phyloP scores from a whole-genome alignment of 2,329 filamentous ascomycete genomes.

The Neocatenulostroma microsporum region DNA sequence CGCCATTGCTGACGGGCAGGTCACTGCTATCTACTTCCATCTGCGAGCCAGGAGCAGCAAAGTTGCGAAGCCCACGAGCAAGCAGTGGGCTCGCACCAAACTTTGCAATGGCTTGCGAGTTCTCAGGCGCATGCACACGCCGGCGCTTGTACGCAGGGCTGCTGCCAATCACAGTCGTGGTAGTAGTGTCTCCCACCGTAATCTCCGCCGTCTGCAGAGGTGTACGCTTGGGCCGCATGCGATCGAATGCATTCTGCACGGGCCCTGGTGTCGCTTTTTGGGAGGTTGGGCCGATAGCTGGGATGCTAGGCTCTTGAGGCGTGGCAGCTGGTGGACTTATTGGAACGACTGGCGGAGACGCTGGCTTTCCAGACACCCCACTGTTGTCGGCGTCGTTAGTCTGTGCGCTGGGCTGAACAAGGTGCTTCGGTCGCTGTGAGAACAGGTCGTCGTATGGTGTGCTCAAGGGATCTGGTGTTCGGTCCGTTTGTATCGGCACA shows the following conservation, averaged over 20 bases:
- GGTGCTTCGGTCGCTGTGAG: slow-evolving; percentile 19
- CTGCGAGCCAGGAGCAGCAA: slow-evolving; percentile 49
- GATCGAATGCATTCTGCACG: slow-evolving; percentile 55
- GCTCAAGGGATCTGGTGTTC: slow-evolving; percentile 20
- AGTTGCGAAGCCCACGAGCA: slow-evolving; percentile 42
- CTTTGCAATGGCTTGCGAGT: slow-evolving; percentile 36
- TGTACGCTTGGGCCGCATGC: slow-evolving; percentile 56
- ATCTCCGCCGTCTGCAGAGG: slow-evolving; percentile 63
- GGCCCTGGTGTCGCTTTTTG: slow-evolving; percentile 36
- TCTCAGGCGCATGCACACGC: slow-evolving; percentile 35
- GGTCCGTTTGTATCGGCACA: too few relatives aligned
- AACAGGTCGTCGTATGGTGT: slow-evolving; percentile 20
- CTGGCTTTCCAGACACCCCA: too few relatives aligned
- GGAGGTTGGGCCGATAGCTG: slow-evolving; percentile 22
- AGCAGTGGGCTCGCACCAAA: slow-evolving; percentile 33
- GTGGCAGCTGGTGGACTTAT: not conserved
- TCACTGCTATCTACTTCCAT: slow-evolving; percentile 18
- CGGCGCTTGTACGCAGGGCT: slow-evolving; percentile 40
- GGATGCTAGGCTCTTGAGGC: slow-evolving; percentile 19
- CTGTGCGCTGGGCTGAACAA: slow-evolving; percentile 20
- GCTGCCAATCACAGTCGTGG: slow-evolving; percentile 54
- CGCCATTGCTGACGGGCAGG: slow-evolving; percentile 14
- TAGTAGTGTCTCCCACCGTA: slow-evolving; percentile 63
- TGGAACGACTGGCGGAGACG: too few relatives aligned
- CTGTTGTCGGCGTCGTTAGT: too few relatives aligned